A percentile compares a stretch with the other conserved stretches of the same genome.
phyloP scores from a whole-genome alignment of 2,329 filamentous ascomycete species.

The Phaeosphaeriaceae sp. region DNA sequence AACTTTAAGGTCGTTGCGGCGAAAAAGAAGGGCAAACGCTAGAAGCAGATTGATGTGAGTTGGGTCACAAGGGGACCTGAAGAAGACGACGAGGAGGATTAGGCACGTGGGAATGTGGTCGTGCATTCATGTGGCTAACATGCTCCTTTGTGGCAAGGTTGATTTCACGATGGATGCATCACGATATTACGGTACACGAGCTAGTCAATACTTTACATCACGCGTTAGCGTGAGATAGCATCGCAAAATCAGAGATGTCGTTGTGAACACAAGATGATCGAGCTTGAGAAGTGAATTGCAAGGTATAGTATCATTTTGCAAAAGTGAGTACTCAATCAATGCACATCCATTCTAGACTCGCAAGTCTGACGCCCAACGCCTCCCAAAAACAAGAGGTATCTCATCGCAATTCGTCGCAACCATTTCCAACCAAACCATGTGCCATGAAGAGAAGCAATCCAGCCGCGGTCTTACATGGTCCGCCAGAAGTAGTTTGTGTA shows the following conservation, averaged over 20 bases:
- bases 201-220: too few species aligned
- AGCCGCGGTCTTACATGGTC: slow-evolving; percentile 63
- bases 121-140: not conserved
- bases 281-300: not conserved
- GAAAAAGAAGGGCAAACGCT: slow-evolving; percentile 79
- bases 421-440: slow-evolving; percentile 2
- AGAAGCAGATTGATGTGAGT: slow-evolving; percentile 5
- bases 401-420: slow-evolving; percentile 3
- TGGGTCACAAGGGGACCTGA: not conserved
- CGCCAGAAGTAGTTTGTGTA: slow-evolving; percentile 98
- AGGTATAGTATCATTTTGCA: not conserved
- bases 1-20: slow-evolving; percentile 89
- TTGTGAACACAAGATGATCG: not conserved
- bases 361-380: slow-evolving; percentile 1
- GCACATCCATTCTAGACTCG: too few species aligned
- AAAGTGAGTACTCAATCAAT: too few species aligned
- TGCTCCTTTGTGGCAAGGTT: too few species aligned
- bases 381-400: slow-evolving; percentile 11
- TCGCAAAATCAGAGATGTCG: not conserved
- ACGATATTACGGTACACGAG: too few species aligned
- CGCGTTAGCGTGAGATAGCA: not conserved
- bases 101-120: not conserved
- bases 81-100: not conserved
- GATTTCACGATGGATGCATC: not conserved
- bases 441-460: not conserved